Evolutionary conservation across 2,329 filamentous ascomycete species (phyloP).

Genomic region (Myriosclerotinia scirpicola): DNA sequence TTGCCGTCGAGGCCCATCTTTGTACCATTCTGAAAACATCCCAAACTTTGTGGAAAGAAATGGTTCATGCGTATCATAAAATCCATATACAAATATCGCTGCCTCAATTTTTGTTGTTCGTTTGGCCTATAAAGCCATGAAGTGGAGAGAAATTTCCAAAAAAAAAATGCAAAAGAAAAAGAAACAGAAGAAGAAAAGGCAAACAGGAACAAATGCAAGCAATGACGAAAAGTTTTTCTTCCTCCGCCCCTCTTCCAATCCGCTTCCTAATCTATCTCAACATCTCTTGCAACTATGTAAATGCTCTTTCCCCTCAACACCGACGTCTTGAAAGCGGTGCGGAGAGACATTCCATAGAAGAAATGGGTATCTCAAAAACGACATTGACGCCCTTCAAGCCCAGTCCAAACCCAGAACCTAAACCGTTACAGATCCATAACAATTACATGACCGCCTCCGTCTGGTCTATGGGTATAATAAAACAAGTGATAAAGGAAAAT

Average conservation of each 20-base stretch:
- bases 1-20: conserved; percentile 18
- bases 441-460: conserved; percentile 37
- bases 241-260: not conserved
- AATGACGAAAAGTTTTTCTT: not conserved
- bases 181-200: too few species aligned
- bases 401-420: conserved; percentile 14
- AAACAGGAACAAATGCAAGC: not conserved
- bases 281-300: conserved; percentile 1
- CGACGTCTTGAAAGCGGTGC: conserved; percentile 8
- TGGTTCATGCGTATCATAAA: conserved; percentile 12
- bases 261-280: not conserved
- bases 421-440: conserved; percentile 29
- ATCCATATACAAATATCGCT: conserved; percentile 19
- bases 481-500: conserved; percentile 25
- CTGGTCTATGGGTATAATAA: conserved; percentile 34
- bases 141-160: not conserved
- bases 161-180: not conserved
- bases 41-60: not conserved
- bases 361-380: conserved; percentile 22
- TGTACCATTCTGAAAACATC: conserved; percentile 17
- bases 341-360: conserved; percentile 11
- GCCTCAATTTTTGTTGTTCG: conserved; percentile 20
- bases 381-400: conserved; percentile 22
- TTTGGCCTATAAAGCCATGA: conserved; percentile 1
- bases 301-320: conserved; percentile 7